A percentile compares a stretch with the other conserved stretches of the same genome.
Conservation (phyloP, 495 filamentous ascomycete genomes). For the Lasiosphaeria miniovina region DNA sequence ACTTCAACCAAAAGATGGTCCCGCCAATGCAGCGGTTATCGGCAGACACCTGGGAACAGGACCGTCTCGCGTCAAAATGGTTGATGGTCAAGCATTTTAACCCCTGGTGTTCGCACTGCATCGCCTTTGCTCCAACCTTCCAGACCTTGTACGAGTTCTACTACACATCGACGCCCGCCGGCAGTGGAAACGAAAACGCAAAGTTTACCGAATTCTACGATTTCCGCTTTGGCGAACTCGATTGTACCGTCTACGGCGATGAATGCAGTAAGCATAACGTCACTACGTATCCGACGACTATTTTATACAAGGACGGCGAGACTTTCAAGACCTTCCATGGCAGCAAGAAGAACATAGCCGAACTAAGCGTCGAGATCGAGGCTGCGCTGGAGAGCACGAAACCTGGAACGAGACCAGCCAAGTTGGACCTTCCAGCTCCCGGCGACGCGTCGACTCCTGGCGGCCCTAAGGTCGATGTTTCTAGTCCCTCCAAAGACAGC, state of each 20-base stretch:
- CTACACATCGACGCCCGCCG: slow-evolving; percentile 77
- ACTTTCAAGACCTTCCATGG: slow-evolving; percentile 59
- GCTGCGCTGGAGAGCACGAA: slow-evolving; percentile 70
- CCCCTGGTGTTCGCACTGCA: slow-evolving; percentile 75
- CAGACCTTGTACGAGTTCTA: slow-evolving; percentile 96
- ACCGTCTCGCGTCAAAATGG: slow-evolving; percentile 39
- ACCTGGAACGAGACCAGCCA: slow-evolving; percentile 70
- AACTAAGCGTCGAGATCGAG: slow-evolving; percentile 69
- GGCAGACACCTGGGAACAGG: slow-evolving; percentile 40
- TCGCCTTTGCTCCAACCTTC: slow-evolving; percentile 74
- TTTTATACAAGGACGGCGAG: slow-evolving; percentile 80
- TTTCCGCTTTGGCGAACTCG: slow-evolving; percentile 81
- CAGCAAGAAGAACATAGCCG: slow-evolving; percentile 54
- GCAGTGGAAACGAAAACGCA: slow-evolving; percentile 27
- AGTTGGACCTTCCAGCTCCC: slow-evolving; percentile 39
- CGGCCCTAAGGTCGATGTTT: slow-evolving; percentile 4
- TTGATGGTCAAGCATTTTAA: slow-evolving; percentile 50
- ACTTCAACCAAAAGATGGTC: slow-evolving; percentile 78
- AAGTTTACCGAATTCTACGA: slow-evolving; percentile 72
- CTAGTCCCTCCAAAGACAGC: not conserved
- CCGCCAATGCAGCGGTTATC: slow-evolving; percentile 63
- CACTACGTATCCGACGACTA: slow-evolving; percentile 66
- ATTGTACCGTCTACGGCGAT: slow-evolving; percentile 78
- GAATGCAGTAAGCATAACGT: slow-evolving; percentile 66
- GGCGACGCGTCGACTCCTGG: slow-evolving; percentile 26